Percentiles rank a stretch among this genome's conserved stretches.
Evolutionary conservation across 176 grass and related monocot species (phyloP).

Genomic region (Oryza punctata): DNA sequence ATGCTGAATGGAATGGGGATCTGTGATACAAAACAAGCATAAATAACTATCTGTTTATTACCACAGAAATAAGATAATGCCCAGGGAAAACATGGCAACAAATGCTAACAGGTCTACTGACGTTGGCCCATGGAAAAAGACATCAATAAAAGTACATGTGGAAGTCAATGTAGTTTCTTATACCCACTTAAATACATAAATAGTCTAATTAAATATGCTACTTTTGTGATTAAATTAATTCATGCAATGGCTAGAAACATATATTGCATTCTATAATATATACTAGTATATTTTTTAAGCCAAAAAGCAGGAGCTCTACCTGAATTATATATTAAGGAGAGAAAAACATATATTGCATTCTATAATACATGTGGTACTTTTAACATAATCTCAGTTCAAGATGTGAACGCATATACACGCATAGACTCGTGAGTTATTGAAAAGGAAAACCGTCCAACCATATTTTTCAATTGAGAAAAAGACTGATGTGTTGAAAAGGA

Average conservation of each 20-base stretch:
- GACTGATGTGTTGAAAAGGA: slow-evolving; percentile 17
- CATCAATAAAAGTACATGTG: not conserved
- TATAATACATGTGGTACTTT: not conserved
- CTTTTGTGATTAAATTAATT: not conserved
- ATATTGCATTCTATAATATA: not conserved
- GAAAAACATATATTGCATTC: not conserved
- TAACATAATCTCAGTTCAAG: slow-evolving; percentile 5
- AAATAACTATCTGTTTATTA: not conserved
- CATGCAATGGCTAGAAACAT: not conserved
- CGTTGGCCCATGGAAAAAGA: not conserved
- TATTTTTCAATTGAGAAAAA: not conserved
- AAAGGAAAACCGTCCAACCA: not conserved
- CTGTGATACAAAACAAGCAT: slow-evolving; percentile 10
- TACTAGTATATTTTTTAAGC: not conserved
- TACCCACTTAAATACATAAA: not conserved
- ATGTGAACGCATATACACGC: not conserved
- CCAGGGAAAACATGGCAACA: not conserved
- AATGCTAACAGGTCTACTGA: slow-evolving; percentile 2
- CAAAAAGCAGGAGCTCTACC: no score
- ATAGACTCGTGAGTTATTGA: slow-evolving; percentile 2
- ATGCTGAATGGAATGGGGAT: not conserved
- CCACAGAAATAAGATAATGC: not conserved
- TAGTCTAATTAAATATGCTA: not conserved
- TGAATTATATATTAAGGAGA: no score
- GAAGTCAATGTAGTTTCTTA: not conserved